Conservation (phyloP, 164 flowering plant genomes). For the Umbilicus rupestris region DNA sequence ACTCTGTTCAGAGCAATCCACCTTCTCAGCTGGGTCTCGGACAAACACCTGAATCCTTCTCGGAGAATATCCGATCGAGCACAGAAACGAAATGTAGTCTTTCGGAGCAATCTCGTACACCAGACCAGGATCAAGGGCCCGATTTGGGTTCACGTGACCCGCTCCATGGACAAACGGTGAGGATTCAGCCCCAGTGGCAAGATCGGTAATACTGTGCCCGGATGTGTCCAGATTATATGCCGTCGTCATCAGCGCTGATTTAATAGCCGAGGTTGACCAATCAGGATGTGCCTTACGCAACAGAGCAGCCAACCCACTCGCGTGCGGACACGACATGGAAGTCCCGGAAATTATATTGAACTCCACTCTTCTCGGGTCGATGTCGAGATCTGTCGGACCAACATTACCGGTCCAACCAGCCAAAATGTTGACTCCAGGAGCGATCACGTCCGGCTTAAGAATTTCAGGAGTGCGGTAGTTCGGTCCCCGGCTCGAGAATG, state of each 20-base stretch:
- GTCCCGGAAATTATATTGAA: constrained; percentile 90
- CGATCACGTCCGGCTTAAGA: constrained; percentile 91
- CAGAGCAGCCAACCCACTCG: constrained; percentile 84
- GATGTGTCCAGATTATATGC: constrained; percentile 52
- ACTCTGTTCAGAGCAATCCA: constrained; percentile 24
- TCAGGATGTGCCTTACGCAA: constrained; percentile 53
- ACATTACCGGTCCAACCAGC: constrained; percentile 80
- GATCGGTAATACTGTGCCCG: constrained; percentile 47
- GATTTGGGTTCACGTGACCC: constrained; percentile 83
- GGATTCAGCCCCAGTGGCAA: constrained; percentile 55
- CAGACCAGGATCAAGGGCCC: constrained; percentile 75
- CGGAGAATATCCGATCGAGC: constrained; percentile 53
- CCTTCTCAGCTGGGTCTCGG: constrained; percentile 18
- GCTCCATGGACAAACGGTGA: constrained; percentile 68
- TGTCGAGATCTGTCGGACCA: constrained; percentile 59
- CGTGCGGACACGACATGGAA: constrained; percentile 96
- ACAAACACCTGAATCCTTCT: constrained; percentile 35
- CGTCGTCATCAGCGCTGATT: constrained; percentile 84
- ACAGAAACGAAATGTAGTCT: constrained; percentile 64
- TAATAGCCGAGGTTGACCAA: constrained; percentile 77
- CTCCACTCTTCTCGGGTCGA: constrained; percentile 71
- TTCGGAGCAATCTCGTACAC: constrained; percentile 40
- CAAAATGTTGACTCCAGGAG: constrained; percentile 81
- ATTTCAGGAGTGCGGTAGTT: constrained; percentile 56
- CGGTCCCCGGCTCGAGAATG: constrained; percentile 94